Evolutionary conservation across 164 flowering plant genomes (phyloP), one percentile per base, ranked within the genome.

Genomic region (Vitis riparia): DNA sequence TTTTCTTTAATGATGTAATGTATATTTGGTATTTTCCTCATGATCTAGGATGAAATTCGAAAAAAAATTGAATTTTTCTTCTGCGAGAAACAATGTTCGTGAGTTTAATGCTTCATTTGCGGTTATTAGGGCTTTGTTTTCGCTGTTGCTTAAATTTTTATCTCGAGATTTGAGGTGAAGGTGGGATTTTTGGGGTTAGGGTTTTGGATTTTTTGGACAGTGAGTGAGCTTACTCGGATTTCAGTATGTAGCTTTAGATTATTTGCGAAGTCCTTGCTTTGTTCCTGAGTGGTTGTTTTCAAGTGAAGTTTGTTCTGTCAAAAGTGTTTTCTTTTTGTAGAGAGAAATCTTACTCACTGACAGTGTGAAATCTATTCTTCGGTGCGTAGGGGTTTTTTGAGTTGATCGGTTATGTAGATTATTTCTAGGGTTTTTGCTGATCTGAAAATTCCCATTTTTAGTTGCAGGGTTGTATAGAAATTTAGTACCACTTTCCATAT

Each of bases 51-150:
- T 55, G 63, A 23, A 16, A 15, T 53, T 53, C 16, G 49, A 14
- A 59, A 58, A 56, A 52, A 66, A 66, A 8, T 30, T 56, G 44
- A 32, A 12, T 50, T 51, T 57, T 51, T 15, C 29, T 50, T 27
- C 19, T 27, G 17, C 29, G 65, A 9, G 12, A 63, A 17, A 49
- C 65, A 12, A 63, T 53, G 55, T 17, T 60, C 16, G 7, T 14
- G 17, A 50, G 32, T 63, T 63, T 11, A 3, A 16, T 11, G 2
- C 29, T 63, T 66, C 37, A 13, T 32, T 50, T 50, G 67, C 17
- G 62, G 51, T 67, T 49, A 50, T 65, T 64, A 58, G 62, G 71
- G 61, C 44, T 55, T 55, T 55, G 12, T 6, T 17, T 56, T 63
- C 13, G 1, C 47, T 17, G 6, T 14, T 53, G 37, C 2, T 5